Evolutionary conservation across 2,329 filamentous ascomycete species (phyloP).

Genomic region (Torrubiellomyces zombiae): DNA sequence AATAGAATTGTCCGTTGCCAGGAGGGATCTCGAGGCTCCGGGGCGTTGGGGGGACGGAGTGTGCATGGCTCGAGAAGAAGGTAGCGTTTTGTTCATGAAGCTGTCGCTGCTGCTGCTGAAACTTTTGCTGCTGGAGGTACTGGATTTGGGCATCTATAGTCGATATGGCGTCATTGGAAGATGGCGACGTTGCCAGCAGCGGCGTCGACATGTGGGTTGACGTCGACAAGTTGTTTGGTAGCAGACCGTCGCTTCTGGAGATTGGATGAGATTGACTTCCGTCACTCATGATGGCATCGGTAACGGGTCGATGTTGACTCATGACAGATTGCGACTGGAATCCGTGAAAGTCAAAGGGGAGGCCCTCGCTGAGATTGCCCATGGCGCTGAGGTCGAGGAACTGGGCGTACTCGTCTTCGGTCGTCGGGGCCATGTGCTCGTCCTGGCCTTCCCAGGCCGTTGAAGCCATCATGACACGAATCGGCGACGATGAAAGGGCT

Average conservation of each 20-base stretch:
- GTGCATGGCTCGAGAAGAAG: conserved; percentile 36
- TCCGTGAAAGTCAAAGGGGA: conserved; percentile 44
- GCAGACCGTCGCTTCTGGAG: conserved; percentile 15
- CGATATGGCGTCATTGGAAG: conserved; percentile 34
- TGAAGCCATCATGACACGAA: conserved; percentile 31
- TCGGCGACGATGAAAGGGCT: conserved; percentile 4
- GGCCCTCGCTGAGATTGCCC: conserved; percentile 31
- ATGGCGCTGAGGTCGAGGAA: conserved; percentile 45
- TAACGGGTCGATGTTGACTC: conserved; percentile 12
- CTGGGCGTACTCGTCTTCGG: conserved; percentile 47
- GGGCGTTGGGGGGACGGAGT: conserved; percentile 61
- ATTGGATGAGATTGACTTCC: conserved; percentile 14
- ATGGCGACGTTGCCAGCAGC: conserved; percentile 21
- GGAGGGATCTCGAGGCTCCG: conserved; percentile 64
- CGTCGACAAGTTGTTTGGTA: conserved; percentile 30
- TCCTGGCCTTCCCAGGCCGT: conserved; percentile 39
- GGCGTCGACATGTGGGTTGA: conserved; percentile 28
- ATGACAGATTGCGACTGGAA: conserved; percentile 26
- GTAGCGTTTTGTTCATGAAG: conserved; percentile 39
- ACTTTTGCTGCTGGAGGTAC: conserved; percentile 45
- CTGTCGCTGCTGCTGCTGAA: conserved; percentile 42
- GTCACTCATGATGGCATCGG: conserved; percentile 20
- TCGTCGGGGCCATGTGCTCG: conserved; percentile 30
- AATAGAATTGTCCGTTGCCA: conserved; percentile 39
- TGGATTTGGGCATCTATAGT: conserved; percentile 51